Base-by-base conservation (phyloP, 306 rosid genomes). In the Acacia crassicarpa region DNA sequence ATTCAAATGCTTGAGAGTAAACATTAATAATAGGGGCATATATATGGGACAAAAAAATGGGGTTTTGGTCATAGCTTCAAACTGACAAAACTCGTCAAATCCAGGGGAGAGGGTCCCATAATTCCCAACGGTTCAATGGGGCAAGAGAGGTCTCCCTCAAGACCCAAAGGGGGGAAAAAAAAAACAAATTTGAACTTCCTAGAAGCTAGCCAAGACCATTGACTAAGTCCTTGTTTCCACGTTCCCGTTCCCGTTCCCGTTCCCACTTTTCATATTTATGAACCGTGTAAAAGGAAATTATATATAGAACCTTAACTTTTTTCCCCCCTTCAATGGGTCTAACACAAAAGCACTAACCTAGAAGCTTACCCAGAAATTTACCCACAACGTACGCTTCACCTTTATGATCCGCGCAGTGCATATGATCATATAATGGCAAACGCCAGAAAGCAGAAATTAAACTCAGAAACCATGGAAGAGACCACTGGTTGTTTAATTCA, bases 181-280 rank as follows among this genome's bases (percentile, higher is more conserved):
- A 6, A 5, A 14, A 8, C 2, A 4, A 46, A 20, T 70, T 83
- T 87, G 85, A 89, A 88, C 81, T 80, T 80, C 80, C 79, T 73
- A 63, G 23, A 75, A 43, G 65, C 38, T 20, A 30, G 56, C 40
- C 19, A 44, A 17, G 94, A 90, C 95, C 90, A 78, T 38, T 77
- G 93, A 88, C 94, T 12, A 43, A 84, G 94, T 92, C 98, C 23
- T 41, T 45, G 1, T 72, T 86, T 78, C 56, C 53, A 40, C 32
- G 4, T 63, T 79, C 40, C 30, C 43, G 4, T 41, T 56, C 40
- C n/a, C 32, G 4, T 63, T 79, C 40, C 30, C 43, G 4, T 41
- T 56, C 40, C n/a, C 27, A 25, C 38, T 17, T 10, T 9, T 44
- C n/a, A 8, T 27, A 67, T 38, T 4, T 14, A 13, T 61, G 61